Base-by-base conservation (phyloP, 805 yeast species). In the Metschnikowia cubensis region DNA sequence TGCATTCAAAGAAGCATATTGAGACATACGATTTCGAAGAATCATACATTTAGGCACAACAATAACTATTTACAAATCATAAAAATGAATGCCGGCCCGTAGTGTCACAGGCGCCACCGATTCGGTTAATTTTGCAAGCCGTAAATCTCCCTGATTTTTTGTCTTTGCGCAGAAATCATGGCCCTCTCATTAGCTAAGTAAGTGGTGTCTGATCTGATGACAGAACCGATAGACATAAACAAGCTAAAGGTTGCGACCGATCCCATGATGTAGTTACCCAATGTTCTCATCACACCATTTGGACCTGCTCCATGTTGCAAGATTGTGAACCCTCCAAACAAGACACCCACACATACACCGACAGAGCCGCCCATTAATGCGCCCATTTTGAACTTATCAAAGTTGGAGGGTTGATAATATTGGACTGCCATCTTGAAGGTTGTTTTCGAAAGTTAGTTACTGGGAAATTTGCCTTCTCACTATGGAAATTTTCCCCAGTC, bases 331-430 rank as follows among this genome's bases (percentile, higher is more conserved):
- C 97, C 96, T 46, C 98, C 99, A 68, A 92, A 94, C 57, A 95
- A 74, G 43, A 92, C 85, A 55, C 99, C 99, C 36, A 92, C 89
- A 63, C 95, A 94, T 8, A 90, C 94, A 57, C 99, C 99, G 34
- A 85, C 91, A 34, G 89, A 81, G 50, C 83, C 73, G 55, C 99
- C 99, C 97, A 94, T 94, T 75, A 92, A 74, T 53, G 90, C 85
- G 49, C 99, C 99, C 98, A 94, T 94, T 74, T 94, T 94, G 81
- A 94, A 88, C 74, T 94, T 94, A 50, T 94, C 97, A 74, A 91
- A 89, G 70, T 86, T 83, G 44, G 97, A 86, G 50, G 95, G 96
- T 59, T 83, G 84, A 33, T 71, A 74, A 42, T 57, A 57, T 47
- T 57, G 60, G 18, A 55, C 59, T 36, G 59, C 50, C 60, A 57